phyloP scores from a whole-genome alignment of 495 filamentous ascomycete genomes.

The Talaromyces proteolyticus region DNA sequence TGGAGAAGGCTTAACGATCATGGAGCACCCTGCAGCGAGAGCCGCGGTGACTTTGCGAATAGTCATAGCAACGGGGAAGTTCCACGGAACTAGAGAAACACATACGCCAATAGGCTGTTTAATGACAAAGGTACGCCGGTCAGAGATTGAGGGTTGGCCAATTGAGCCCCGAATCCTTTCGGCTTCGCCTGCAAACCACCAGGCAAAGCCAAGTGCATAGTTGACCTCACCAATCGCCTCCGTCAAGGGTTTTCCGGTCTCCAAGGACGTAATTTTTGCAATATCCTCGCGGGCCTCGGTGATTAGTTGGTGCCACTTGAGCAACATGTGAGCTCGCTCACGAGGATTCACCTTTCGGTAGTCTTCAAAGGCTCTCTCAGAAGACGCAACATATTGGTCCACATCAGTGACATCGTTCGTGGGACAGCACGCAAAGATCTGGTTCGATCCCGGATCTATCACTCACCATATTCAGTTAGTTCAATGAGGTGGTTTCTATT shows the following conservation, averaged over 20 bases:
- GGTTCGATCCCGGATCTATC: constrained; percentile 57
- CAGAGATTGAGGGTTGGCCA: constrained; percentile 46
- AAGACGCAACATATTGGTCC: constrained; percentile 48
- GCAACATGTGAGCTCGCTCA: constrained; percentile 54
- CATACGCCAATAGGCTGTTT: constrained; percentile 66
- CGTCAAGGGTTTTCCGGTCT: constrained; percentile 58
- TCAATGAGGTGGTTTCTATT: background rate
- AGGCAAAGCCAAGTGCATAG: constrained; percentile 54
- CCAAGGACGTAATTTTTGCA: constrained; percentile 53
- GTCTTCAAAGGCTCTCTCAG: constrained; percentile 52
- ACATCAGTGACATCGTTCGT: constrained; percentile 56
- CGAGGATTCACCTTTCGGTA: constrained; percentile 57
- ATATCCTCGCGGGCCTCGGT: constrained; percentile 46
- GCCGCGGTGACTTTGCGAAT: constrained; percentile 65
- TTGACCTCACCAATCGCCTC: constrained; percentile 56
- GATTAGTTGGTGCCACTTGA: constrained; percentile 53
- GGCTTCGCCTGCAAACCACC: constrained; percentile 65
- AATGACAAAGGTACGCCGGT: constrained; percentile 60
- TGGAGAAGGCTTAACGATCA: constrained; percentile 57
- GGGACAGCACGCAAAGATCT: constrained; percentile 58
- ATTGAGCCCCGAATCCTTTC: constrained; percentile 62
- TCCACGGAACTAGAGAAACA: constrained; percentile 63
- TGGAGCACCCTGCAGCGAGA: constrained; percentile 66
- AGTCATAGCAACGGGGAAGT: constrained; percentile 60
- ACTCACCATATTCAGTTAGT: constrained; percentile 5